Percentiles rank a stretch among this genome's conserved stretches.
phyloP scores from a whole-genome alignment of 768 basidiomycete species.

The Boletus bicolor region DNA sequence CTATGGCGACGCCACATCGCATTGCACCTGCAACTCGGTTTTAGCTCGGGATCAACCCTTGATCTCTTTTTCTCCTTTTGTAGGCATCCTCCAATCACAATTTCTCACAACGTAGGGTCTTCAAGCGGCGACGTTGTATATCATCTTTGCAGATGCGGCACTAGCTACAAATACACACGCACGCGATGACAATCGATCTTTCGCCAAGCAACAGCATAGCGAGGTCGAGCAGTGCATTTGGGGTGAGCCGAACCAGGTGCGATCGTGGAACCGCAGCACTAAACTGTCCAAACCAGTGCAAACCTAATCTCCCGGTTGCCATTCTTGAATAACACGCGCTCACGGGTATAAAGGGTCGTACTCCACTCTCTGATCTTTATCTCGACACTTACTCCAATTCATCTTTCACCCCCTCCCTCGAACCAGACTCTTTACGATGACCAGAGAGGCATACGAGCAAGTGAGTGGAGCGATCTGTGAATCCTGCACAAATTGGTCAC shows the following conservation, averaged over 20 bases:
- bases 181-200: neutral
- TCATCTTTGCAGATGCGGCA: too few relatives aligned
- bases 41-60: too few relatives aligned
- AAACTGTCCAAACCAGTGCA: slow-evolving; percentile 9
- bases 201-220: neutral
- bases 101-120: too few relatives aligned
- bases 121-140: too few relatives aligned
- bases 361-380: slow-evolving; percentile 10
- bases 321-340: neutral
- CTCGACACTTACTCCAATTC: neutral
- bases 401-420: neutral
- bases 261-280: neutral
- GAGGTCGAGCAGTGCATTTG: neutral
- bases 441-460: slow-evolving; percentile 14
- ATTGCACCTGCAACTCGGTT: too few relatives aligned
- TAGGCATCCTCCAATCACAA: too few relatives aligned
- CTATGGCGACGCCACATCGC: too few relatives aligned
- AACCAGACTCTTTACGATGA: slow-evolving; percentile 11
- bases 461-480: slow-evolving; percentile 11
- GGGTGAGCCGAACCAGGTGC: neutral
- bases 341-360: slow-evolving; percentile 14
- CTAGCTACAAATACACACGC: neutral
- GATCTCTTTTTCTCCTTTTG: too few relatives aligned
- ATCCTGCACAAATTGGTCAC: neutral
- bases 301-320: neutral